These are phyloP conservation scores for Albifimbria verrucaria DNA, from an alignment of 2,329 filamentous ascomycete species.

Conservation along the genomic window DNA sequence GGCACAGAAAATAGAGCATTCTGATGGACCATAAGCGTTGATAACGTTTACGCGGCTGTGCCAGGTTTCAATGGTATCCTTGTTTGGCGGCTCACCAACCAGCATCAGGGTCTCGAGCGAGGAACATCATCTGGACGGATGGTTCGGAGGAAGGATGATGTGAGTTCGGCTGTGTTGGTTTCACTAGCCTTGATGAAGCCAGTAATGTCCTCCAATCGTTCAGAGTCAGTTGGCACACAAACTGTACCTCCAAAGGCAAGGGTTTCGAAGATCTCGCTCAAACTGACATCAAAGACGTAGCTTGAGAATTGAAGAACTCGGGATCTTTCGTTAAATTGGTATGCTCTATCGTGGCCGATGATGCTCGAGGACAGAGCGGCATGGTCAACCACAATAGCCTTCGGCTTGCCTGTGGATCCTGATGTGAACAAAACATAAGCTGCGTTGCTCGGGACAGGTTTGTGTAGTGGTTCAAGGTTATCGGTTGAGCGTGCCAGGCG, in stretches of 20 bases:
- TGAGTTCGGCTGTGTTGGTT: slow-evolving; percentile 7
- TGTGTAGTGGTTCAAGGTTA: neutral
- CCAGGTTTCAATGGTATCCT: neutral
- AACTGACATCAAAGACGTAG: slow-evolving; percentile 12
- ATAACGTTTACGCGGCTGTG: neutral
- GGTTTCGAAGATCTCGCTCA: slow-evolving; percentile 7
- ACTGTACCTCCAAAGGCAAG: slow-evolving; percentile 6
- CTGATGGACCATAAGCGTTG: neutral
- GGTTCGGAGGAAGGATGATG: slow-evolving; percentile 2
- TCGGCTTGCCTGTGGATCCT: slow-evolving; percentile 12
- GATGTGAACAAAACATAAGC: slow-evolving; percentile 12
- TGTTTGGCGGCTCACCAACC: neutral
- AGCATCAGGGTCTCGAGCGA: neutral
- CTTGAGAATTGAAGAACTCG: slow-evolving; percentile 8
- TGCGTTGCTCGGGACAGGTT: neutral
- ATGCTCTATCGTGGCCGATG: neutral
- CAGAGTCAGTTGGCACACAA: slow-evolving; percentile 12
- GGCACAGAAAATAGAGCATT: neutral
- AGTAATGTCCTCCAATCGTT: slow-evolving; percentile 9
- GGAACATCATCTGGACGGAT: neutral
- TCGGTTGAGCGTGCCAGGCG: neutral
- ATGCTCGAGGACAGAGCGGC: neutral
- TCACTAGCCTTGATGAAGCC: slow-evolving; percentile 3
- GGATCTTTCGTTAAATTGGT: neutral
- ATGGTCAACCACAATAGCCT: slow-evolving; percentile 12